Base-by-base conservation (phyloP, 2,329 filamentous ascomycete species). In the Aspergillus pseudoglaucus region DNA sequence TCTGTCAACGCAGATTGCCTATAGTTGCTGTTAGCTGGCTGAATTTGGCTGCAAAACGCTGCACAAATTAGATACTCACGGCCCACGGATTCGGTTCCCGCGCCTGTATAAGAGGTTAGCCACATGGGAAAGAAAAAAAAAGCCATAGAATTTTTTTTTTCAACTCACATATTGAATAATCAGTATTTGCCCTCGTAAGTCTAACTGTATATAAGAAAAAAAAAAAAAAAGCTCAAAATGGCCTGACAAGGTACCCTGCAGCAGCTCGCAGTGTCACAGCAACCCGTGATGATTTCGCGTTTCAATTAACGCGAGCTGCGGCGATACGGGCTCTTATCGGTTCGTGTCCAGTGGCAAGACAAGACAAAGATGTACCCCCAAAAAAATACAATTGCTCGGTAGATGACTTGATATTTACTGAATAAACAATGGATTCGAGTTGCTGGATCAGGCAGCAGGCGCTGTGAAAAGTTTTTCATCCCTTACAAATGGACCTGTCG, bases 1-100 rank as follows among this genome's bases (percentile, higher is more conserved):
- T 85, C 82, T 6, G 83, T 86, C 59, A 86, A 69, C 10, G 83
- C 83, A 49, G 82, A 85, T 55, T 82, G 82, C 25, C 75, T 77
- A 48, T 7, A 37, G 14, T 14, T 40, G 37, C 15, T 47, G 44
- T 63, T 44, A 62, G 55, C 53, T 38, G 18, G 10, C 17, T 18
- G 37, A 5, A 38, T 8, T 20, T 39, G 37, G 10, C 17, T 10
- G 37, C 37, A 35, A 4, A 18, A 20, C n/a, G 37, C 17, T 39
- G 18, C 6, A 18, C 37, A 39, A 37, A 37, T 15, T 37, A 17
- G n/a, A 15, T 17, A 67, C 73, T 59, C 67, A 75, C 66, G 81
- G 81, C 52, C 66, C 66, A 45, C 66, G 57, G 38, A 69, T 69
- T 38, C 58, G 55, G 33, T 67, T 68, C 43, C 61, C 61, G 41